phyloP scores from a whole-genome alignment of 371 early-diverging fungal species.

The Cokeromyces recurvatus region DNA sequence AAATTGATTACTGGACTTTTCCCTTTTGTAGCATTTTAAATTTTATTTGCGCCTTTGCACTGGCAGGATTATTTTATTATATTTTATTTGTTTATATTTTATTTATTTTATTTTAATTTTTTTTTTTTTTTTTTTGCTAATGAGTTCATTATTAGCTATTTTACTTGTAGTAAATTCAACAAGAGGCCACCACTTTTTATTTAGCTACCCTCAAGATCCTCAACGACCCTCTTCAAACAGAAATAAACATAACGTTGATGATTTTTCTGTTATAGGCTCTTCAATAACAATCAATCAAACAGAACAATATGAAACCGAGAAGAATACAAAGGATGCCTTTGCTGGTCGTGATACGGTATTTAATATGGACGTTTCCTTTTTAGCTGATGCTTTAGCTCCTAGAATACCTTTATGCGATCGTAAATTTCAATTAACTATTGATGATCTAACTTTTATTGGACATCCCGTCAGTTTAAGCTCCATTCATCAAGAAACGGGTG shows the following conservation, averaged over 20 bases:
- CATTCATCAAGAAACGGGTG: slow-evolving; percentile 16
- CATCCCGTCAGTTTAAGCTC: slow-evolving; percentile 57
- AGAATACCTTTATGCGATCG: slow-evolving; percentile 67
- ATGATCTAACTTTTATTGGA: slow-evolving; percentile 74
- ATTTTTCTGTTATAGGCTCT: slow-evolving; percentile 13
- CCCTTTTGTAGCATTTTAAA: no score
- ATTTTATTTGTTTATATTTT: no score
- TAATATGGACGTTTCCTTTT: slow-evolving; percentile 62
- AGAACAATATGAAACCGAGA: not conserved
- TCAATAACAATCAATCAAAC: not conserved
- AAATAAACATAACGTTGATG: not conserved
- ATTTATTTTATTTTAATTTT: no score
- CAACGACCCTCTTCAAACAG: slow-evolving; percentile 19
- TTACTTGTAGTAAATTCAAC: slow-evolving; percentile 67
- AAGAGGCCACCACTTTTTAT: slow-evolving; percentile 68
- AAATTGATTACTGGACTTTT: no score
- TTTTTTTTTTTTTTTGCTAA: no score
- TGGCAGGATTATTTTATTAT: no score
- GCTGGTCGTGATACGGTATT: slow-evolving; percentile 50
- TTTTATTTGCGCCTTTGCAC: no score
- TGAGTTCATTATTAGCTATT: slow-evolving; percentile 49
- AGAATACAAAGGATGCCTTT: slow-evolving; percentile 18
- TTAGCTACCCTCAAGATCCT: slow-evolving; percentile 58
- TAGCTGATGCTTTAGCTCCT: slow-evolving; percentile 75
- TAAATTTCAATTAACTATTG: slow-evolving; percentile 76